A percentile compares a stretch with the other conserved stretches of the same genome.
Evolutionary conservation across 2,329 filamentous ascomycete genomes (phyloP).

Genomic region (Graphilbum fragrans): DNA sequence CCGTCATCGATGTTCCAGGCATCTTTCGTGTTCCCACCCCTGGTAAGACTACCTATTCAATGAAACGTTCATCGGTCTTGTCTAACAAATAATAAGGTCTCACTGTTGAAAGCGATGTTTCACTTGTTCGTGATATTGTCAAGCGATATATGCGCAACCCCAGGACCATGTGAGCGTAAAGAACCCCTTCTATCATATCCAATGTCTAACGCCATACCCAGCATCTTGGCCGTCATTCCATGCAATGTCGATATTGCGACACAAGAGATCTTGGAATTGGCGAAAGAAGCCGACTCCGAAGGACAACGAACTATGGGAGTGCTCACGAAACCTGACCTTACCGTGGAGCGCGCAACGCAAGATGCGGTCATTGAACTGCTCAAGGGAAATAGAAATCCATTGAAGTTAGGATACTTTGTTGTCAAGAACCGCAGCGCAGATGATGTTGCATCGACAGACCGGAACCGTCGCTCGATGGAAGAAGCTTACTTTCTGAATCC

Average conservation of each 20-base stretch:
- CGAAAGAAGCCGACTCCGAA: slow-evolving; percentile 24
- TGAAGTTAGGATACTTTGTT: slow-evolving; percentile 35
- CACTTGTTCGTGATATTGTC: slow-evolving; percentile 33
- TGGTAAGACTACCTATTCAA: slow-evolving; percentile 13
- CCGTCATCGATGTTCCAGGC: slow-evolving; percentile 41
- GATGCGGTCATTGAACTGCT: slow-evolving; percentile 28
- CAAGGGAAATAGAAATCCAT: slow-evolving; percentile 22
- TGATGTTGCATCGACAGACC: slow-evolving; percentile 19
- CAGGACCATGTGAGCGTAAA: slow-evolving; percentile 27
- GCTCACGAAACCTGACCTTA: slow-evolving; percentile 49
- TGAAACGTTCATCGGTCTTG: neutral
- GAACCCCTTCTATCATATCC: neutral
- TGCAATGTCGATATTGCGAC: slow-evolving; percentile 26
- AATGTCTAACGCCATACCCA: neutral
- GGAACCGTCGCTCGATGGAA: slow-evolving; percentile 21
- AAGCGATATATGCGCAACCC: slow-evolving; percentile 30
- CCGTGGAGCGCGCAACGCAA: slow-evolving; percentile 25
- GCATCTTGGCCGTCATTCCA: slow-evolving; percentile 31
- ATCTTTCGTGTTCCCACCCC: slow-evolving; percentile 30
- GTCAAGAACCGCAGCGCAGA: slow-evolving; percentile 35
- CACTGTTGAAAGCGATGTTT: slow-evolving; percentile 31
- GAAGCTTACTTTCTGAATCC: slow-evolving; percentile 21
- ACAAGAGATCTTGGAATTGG: slow-evolving; percentile 24
- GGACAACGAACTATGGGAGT: slow-evolving; percentile 32
- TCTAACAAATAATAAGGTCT: slow-evolving; percentile 14